Percentiles rank a stretch among this genome's conserved stretches.
phyloP scores from a whole-genome alignment of 306 rosid genomes.

The Potentilla sterilis region DNA sequence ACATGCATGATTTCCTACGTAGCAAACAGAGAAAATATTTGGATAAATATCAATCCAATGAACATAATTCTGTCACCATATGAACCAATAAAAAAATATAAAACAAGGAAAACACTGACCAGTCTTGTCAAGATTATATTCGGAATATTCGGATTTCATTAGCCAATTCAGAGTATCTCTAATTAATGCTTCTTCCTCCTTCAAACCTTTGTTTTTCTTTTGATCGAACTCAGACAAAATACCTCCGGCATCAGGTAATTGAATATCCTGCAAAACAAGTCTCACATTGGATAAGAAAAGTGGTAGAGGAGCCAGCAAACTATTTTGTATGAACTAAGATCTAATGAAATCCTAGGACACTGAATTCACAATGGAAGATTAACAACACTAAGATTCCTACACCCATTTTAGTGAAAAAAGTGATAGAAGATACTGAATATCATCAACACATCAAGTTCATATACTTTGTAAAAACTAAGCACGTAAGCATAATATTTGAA shows the following conservation, averaged over 20 bases:
- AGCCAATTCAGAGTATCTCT: neutral
- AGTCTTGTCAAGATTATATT: slow-evolving; percentile 10
- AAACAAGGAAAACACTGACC: slow-evolving; percentile 6
- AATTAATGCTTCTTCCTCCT: slow-evolving; percentile 13
- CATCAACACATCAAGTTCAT: neutral
- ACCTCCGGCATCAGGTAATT: neutral
- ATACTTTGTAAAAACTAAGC: too few species aligned
- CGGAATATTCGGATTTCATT: neutral
- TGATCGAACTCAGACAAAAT: neutral
- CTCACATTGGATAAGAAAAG: neutral
- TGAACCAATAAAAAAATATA: neutral
- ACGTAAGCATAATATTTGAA: too few species aligned
- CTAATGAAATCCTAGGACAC: neutral
- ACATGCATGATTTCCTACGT: neutral
- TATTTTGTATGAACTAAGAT: neutral
- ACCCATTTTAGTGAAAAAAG: neutral
- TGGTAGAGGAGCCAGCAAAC: neutral
- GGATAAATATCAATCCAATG: neutral
- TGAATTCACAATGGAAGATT: neutral
- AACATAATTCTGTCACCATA: neutral
- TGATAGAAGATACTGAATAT: neutral
- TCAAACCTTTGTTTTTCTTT: neutral
- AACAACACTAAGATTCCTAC: neutral
- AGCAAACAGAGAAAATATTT: neutral
- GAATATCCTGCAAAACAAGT: slow-evolving; percentile 5